These are phyloP conservation scores for Oenanthe javanica DNA, from an alignment of 140 eudicot species.

Conservation along the genomic window DNA sequence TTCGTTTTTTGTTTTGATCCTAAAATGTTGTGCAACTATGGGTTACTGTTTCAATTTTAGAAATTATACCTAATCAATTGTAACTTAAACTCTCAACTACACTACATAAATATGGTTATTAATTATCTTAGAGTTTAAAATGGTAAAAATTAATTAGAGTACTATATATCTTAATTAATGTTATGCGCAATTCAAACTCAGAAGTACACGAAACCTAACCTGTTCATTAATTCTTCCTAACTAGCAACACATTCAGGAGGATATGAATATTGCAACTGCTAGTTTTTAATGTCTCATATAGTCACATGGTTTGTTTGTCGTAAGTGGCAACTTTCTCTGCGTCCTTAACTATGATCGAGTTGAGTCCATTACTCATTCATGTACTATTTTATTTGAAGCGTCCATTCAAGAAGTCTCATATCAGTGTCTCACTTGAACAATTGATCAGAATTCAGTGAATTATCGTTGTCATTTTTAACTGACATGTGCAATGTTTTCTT, in stretches of 20 bases:
- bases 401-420: background rate
- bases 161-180: background rate
- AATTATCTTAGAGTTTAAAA: background rate
- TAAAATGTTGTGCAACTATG: background rate
- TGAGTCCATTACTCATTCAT: background rate
- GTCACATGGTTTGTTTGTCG: background rate
- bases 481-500: background rate
- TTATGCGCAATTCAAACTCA: too few relatives aligned
- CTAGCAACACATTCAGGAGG: background rate
- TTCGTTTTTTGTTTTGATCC: too few relatives aligned
- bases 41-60: background rate
- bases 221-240: too few relatives aligned
- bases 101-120: background rate
- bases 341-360: background rate
- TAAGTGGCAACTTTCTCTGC: background rate
- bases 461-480: background rate
- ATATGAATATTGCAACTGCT: background rate
- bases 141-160: too few relatives aligned
- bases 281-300: background rate
- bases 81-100: background rate
- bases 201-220: too few relatives aligned
- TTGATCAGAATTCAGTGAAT: background rate
- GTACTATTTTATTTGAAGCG: background rate
- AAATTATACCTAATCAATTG: too few relatives aligned
- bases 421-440: background rate